phyloP scores from a whole-genome alignment of 2,329 filamentous ascomycete species.

The Huntiella abstrusa region DNA sequence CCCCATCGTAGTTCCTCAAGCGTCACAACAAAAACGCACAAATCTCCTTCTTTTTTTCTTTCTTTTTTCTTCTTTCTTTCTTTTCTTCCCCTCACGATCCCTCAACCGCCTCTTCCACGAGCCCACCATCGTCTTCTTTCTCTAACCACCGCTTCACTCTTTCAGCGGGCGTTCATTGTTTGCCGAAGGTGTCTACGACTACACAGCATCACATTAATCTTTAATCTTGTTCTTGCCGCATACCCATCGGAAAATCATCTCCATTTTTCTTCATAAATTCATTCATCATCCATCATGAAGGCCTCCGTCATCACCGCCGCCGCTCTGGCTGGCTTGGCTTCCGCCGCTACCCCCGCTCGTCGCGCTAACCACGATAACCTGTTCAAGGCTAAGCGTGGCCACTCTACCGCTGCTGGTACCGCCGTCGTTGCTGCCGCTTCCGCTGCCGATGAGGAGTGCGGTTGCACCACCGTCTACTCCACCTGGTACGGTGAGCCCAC shows the following conservation, averaged over 20 bases:
- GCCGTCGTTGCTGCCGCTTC: slow-evolving; percentile 15
- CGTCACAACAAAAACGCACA: neutral
- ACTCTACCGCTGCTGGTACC: slow-evolving; percentile 17
- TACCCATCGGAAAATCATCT: slow-evolving; percentile 2
- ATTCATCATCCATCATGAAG: slow-evolving; percentile 46
- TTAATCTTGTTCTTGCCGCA: neutral
- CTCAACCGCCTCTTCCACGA: slow-evolving; percentile 12
- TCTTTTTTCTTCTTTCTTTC: neutral
- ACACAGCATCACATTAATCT: slow-evolving; percentile 12
- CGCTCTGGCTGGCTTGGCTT: slow-evolving; percentile 37
- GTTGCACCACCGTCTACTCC: slow-evolving; percentile 57
- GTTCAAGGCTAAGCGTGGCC: slow-evolving; percentile 31
- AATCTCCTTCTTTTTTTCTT: slow-evolving; percentile 4
- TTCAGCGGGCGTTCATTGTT: slow-evolving; percentile 66
- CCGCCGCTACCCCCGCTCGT: slow-evolving; percentile 20
- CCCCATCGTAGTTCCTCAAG: too few species aligned
- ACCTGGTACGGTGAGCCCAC: slow-evolving; percentile 50
- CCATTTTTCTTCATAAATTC: neutral
- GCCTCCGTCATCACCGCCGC: slow-evolving; percentile 46
- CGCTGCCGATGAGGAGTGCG: slow-evolving; percentile 32
- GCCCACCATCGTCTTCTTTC: slow-evolving; percentile 15
- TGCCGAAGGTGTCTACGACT: slow-evolving; percentile 14
- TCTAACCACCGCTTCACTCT: slow-evolving; percentile 57
- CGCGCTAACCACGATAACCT: slow-evolving; percentile 34
- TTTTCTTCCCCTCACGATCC: slow-evolving; percentile 29